A percentile compares a stretch with the other conserved stretches of the same genome.
phyloP scores from a whole-genome alignment of 2,329 filamentous ascomycete genomes.

The Paramyrothecium sp. region DNA sequence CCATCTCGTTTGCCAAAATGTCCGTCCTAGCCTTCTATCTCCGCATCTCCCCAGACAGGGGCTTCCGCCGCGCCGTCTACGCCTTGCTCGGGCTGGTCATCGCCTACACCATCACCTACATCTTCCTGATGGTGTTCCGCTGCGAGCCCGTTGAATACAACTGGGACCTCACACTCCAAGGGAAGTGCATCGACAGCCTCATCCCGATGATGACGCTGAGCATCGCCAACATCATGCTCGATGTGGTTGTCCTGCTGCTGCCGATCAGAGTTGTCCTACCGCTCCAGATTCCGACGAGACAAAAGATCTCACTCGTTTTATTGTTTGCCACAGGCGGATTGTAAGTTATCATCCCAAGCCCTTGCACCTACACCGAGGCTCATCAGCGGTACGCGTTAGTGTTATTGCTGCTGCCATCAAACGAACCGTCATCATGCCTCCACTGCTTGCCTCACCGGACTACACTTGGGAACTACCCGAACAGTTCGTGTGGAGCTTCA shows the following conservation, averaged over 20 bases:
- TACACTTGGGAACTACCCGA: constrained; percentile 23
- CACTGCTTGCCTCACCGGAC: constrained; percentile 16
- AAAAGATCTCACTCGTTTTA: constrained; percentile 47
- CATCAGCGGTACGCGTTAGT: too few species aligned
- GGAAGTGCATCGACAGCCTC: constrained; percentile 37
- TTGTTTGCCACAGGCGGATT: constrained; percentile 37
- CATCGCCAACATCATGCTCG: constrained; percentile 41
- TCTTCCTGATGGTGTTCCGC: constrained; percentile 36
- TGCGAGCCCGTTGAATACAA: constrained; percentile 39
- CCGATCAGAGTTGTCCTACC: constrained; percentile 41
- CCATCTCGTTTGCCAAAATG: constrained; percentile 37
- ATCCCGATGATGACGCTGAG: constrained; percentile 21
- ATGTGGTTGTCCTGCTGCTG: constrained; percentile 42
- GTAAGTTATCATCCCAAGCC: constrained; percentile 10
- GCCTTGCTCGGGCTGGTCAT: constrained; percentile 30
- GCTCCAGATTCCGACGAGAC: constrained; percentile 44
- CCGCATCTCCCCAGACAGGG: constrained; percentile 29
- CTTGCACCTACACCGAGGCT: too few species aligned
- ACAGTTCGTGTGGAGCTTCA: constrained; percentile 39
- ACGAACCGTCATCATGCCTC: constrained; percentile 21
- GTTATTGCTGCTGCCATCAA: constrained; percentile 26
- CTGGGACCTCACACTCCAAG: constrained; percentile 36
- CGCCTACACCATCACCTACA: constrained; percentile 38
- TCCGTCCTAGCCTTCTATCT: constrained; percentile 46
- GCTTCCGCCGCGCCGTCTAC: constrained; percentile 18